Base-by-base conservation (phyloP, 441 rosid genomes). In the Heliophila coronopifolia region DNA sequence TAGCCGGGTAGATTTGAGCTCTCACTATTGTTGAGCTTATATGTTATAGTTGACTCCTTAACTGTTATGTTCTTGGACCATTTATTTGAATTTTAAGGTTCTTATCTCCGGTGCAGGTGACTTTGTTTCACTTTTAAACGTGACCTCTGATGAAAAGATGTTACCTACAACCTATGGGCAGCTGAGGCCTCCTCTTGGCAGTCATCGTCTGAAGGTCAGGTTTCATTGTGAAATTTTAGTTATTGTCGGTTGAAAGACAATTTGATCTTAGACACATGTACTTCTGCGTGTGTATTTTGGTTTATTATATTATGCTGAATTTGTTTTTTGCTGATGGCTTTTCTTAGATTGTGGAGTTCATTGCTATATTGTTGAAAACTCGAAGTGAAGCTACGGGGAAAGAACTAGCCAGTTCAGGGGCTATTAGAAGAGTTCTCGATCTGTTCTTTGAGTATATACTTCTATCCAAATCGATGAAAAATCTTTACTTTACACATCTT, bases 131-230 rank as follows among this genome's bases (percentile, higher is more conserved):
- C 82, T 93, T 59, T 69, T 93, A 58, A 80, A 68, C 59, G 84
- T 93, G 34, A 58, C 78, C 19, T 80, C 90, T 52, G 96, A 86
- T 72, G 84, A 73, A 63, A 89, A 79, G 53, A 32, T 82, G 49
- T 78, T 93, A 65, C 91, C 89, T 11, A 93, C 99, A 27, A 77
- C 99, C 0, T 93, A 76, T 59, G 97, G 96, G 35, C 83, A 82
- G 70, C 67, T 93, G 62, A 84, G 77, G 74, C 99, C 99, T 9
- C 99, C 99, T 63, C 87, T 93, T 24, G 97, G 99, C 65, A 89
- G 86, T 71, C 95, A 89, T 73, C 70, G 70, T 11, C 31, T 66
- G 33, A 66, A 66, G 70, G 70, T 66, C 38, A 23, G 47, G 39
- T 59, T n/a, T n/a, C n/a, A n/a, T n/a, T n/a, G n/a, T n/a, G n/a